Percentiles rank a stretch among this genome's conserved stretches.
Evolutionary conservation across 2,329 filamentous ascomycete genomes (phyloP).

Genomic region (Trichoderma sp.): DNA sequence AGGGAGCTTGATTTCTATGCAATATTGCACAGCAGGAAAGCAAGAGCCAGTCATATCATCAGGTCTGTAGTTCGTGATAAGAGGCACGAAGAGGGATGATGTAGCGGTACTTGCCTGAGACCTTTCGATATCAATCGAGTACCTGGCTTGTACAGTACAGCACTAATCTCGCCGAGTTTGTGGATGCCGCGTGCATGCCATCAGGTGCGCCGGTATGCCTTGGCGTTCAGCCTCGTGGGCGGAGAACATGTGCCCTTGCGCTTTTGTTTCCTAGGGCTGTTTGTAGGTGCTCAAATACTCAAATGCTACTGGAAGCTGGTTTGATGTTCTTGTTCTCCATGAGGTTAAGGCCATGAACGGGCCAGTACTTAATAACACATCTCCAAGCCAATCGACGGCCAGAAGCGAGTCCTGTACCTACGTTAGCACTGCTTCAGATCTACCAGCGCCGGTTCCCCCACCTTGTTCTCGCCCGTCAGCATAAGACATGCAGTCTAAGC

Average conservation of each 20-base stretch:
- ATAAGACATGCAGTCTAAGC: background rate
- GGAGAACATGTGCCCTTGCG: background rate
- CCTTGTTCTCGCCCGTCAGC: background rate
- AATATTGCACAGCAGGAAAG: background rate
- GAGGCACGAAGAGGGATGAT: background rate
- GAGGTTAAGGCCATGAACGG: background rate
- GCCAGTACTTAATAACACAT: background rate
- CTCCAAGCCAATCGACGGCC: background rate
- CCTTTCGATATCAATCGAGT: background rate
- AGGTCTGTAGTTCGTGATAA: background rate
- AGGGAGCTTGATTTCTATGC: background rate
- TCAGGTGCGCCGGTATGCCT: constrained; percentile 8
- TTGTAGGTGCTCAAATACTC: background rate
- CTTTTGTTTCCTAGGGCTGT: background rate
- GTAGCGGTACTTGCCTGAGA: background rate
- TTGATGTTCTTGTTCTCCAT: background rate
- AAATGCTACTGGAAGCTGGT: background rate
- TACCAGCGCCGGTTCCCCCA: background rate
- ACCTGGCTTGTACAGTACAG: background rate
- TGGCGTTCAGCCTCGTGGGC: constrained; percentile 5
- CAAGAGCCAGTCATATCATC: background rate
- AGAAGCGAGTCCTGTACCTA: background rate
- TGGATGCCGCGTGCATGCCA: background rate
- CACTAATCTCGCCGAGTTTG: background rate
- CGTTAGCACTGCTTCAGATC: background rate